These are phyloP conservation scores for Pseudogymnoascus sp. DNA, from an alignment of 2,329 filamentous ascomycete species.

Conservation along the genomic window DNA sequence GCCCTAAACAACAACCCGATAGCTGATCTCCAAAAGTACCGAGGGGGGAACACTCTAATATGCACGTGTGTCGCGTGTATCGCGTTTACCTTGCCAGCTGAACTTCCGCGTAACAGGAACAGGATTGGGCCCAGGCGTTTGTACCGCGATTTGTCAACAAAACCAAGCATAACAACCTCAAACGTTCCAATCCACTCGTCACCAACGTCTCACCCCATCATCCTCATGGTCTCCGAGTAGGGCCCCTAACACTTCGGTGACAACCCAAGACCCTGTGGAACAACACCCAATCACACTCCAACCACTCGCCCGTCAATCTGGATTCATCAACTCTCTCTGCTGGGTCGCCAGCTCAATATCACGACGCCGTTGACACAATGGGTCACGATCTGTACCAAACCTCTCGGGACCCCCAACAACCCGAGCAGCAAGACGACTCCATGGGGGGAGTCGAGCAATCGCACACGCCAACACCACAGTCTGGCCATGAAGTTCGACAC, in stretches of 20 bases:
- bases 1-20: constrained; percentile 6
- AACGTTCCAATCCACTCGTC: neutral
- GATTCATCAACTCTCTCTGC: constrained; percentile 43
- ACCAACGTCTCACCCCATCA: neutral
- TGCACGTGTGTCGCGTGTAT: constrained; percentile 9
- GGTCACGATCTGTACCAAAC: constrained; percentile 37
- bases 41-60: constrained; percentile 5
- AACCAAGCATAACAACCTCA: neutral
- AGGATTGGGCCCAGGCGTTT: constrained; percentile 5
- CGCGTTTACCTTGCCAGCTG: constrained; percentile 9
- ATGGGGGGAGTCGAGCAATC: constrained; percentile 25
- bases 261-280: constrained; percentile 3
- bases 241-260: constrained; percentile 7
- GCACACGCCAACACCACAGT: constrained; percentile 25
- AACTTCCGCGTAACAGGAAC: constrained; percentile 8
- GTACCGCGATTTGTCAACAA: constrained; percentile 7
- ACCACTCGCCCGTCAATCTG: constrained; percentile 33
- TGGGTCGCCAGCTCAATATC: constrained; percentile 45
- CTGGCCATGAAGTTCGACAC: constrained; percentile 20
- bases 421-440: constrained; percentile 23
- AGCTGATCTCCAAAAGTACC: constrained; percentile 4
- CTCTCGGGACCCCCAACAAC: constrained; percentile 28
- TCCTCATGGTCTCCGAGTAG: constrained; percentile 8
- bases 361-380: constrained; percentile 42
- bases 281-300: neutral